phyloP scores from a whole-genome alignment of 129 eudicot genomes.

The Silybum marianum region DNA sequence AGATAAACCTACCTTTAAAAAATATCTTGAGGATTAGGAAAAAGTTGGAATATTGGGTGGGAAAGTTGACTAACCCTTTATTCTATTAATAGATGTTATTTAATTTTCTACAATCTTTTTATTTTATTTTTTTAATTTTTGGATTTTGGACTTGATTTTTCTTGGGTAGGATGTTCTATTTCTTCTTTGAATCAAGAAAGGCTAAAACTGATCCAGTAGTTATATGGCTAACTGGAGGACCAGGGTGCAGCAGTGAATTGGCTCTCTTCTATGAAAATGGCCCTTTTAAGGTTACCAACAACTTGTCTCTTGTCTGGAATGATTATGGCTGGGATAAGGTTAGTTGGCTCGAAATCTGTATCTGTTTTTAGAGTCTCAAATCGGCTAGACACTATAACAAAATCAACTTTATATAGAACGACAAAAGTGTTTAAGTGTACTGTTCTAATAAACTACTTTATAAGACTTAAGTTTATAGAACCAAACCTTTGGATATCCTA shows the following conservation, averaged over 20 bases:
- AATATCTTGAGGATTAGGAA: slow-evolving; percentile 25
- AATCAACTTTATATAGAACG: not conserved
- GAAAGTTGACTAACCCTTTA: slow-evolving; percentile 26
- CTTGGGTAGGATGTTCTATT: slow-evolving; percentile 84
- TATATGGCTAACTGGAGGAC: slow-evolving; percentile 93
- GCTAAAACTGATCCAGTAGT: slow-evolving; percentile 77
- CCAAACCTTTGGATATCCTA: too few species aligned
- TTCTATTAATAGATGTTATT: slow-evolving; percentile 22
- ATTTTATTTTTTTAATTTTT: not conserved
- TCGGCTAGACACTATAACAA: not conserved
- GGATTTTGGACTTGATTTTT: not conserved
- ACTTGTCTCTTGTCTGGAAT: slow-evolving; percentile 81
- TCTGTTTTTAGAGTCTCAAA: not conserved
- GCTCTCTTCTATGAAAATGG: slow-evolving; percentile 97
- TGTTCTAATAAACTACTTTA: not conserved
- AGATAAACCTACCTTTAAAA: slow-evolving; percentile 24
- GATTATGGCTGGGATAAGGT: slow-evolving; percentile 95
- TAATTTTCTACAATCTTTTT: slow-evolving; percentile 1
- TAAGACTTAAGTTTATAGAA: not conserved
- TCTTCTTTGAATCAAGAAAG: slow-evolving; percentile 79
- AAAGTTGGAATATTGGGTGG: slow-evolving; percentile 35
- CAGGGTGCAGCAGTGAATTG: slow-evolving; percentile 84
- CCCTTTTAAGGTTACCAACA: slow-evolving; percentile 68
- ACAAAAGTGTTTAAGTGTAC: not conserved
- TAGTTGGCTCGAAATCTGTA: not conserved